Conservation (phyloP, 192 early-diverging fungal species). For the Backusella morwellensis region DNA sequence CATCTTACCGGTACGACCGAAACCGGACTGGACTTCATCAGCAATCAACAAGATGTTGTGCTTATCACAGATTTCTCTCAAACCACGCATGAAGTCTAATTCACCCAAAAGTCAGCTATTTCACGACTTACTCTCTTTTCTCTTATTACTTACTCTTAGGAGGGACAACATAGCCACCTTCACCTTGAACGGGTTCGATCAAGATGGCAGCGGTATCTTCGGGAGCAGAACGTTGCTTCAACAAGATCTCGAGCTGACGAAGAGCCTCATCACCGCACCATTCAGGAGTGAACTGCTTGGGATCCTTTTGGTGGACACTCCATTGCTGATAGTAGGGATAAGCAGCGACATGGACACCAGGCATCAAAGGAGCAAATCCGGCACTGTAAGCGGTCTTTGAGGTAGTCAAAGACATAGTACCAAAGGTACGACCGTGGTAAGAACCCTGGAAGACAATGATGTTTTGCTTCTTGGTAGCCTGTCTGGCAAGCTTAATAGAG, state of each 20-base stretch:
- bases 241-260: slow-evolving; percentile 25
- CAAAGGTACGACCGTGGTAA: slow-evolving; percentile 40
- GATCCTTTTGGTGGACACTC: slow-evolving; percentile 14
- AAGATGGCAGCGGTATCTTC: slow-evolving; percentile 38
- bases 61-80: slow-evolving; percentile 34
- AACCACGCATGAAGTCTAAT: slow-evolving; percentile 18
- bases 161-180: slow-evolving; percentile 40
- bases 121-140: not conserved
- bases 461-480: slow-evolving; percentile 41
- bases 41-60: slow-evolving; percentile 37
- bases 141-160: slow-evolving; percentile 25
- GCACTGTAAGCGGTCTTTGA: slow-evolving; percentile 35
- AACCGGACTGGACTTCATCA: slow-evolving; percentile 42
- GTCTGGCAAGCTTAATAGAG: slow-evolving; percentile 37
- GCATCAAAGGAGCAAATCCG: slow-evolving; percentile 40
- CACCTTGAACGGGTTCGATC: slow-evolving; percentile 42
- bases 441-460: slow-evolving; percentile 40
- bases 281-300: slow-evolving; percentile 12
- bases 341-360: slow-evolving; percentile 34
- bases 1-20: slow-evolving; percentile 43
- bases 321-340: slow-evolving; percentile 27
- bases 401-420: slow-evolving; percentile 35
- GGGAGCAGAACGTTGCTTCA: slow-evolving; percentile 38
- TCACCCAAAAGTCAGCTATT: not conserved
- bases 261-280: slow-evolving; percentile 31